A percentile compares a stretch with the other conserved stretches of the same genome.
phyloP scores from a whole-genome alignment of 1,284 basidiomycete genomes.

The Marasmius oreades region DNA sequence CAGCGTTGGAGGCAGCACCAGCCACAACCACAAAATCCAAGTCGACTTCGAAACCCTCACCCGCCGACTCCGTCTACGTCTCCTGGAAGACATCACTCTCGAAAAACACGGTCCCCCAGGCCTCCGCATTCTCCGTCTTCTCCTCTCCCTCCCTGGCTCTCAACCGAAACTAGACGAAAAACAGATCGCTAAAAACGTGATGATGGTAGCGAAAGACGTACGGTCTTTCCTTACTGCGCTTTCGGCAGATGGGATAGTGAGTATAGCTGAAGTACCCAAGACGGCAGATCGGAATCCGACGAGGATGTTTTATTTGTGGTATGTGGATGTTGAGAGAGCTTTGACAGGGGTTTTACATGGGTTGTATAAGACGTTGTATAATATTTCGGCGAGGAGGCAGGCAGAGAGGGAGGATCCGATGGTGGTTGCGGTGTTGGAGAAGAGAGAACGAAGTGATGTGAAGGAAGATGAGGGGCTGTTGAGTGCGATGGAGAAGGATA shows the following conservation, averaged over 20 bases:
- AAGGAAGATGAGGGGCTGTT: slow-evolving; percentile 61
- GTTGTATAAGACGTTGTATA: slow-evolving; percentile 86
- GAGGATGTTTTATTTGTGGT: slow-evolving; percentile 89
- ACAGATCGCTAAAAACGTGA: slow-evolving; percentile 91
- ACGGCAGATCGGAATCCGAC: slow-evolving; percentile 83
- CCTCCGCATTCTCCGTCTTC: slow-evolving; percentile 78
- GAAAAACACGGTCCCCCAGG: slow-evolving; percentile 87
- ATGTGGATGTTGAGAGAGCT: slow-evolving; percentile 81
- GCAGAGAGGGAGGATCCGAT: slow-evolving; percentile 66
- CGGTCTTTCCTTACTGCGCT: slow-evolving; percentile 79
- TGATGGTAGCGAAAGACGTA: slow-evolving; percentile 88
- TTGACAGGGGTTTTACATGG: slow-evolving; percentile 72
- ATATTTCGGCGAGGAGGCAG: slow-evolving; percentile 69
- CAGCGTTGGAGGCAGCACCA: neutral
- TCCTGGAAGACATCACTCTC: slow-evolving; percentile 79
- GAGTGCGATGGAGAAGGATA: slow-evolving; percentile 68
- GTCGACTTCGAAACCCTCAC: slow-evolving; percentile 83
- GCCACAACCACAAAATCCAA: slow-evolving; percentile 48
- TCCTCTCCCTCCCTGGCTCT: slow-evolving; percentile 47
- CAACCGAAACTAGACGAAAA: slow-evolving; percentile 98
- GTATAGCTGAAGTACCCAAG: slow-evolving; percentile 88
- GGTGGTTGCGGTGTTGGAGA: slow-evolving; percentile 71
- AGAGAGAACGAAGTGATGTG: slow-evolving; percentile 79
- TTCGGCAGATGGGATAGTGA: slow-evolving; percentile 77
- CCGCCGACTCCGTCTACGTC: slow-evolving; percentile 63